Evolutionary conservation across 2,329 filamentous ascomycete species (phyloP).

Genomic region (Verticillium nonalfalfae): DNA sequence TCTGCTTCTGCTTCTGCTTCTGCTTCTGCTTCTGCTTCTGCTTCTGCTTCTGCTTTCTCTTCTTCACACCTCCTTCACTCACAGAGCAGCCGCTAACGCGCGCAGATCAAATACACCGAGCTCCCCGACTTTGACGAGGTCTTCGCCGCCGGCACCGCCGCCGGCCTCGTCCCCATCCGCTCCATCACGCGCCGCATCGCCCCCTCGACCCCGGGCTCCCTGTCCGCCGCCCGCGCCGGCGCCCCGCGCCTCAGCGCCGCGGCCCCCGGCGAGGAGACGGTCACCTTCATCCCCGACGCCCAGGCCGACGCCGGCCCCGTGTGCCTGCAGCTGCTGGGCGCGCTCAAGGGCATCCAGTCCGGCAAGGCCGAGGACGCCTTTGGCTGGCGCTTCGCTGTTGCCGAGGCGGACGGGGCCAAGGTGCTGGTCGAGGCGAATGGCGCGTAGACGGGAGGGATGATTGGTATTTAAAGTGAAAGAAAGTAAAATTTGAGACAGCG

Average conservation of each 20-base stretch:
- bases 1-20: no score
- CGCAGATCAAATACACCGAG: constrained; percentile 57
- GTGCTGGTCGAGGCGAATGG: constrained; percentile 20
- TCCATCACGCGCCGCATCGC: constrained; percentile 68
- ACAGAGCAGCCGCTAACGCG: no score
- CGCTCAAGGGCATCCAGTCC: constrained; percentile 79
- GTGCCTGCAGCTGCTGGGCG: constrained; percentile 64
- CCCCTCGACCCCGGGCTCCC: constrained; percentile 30
- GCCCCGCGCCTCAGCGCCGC: constrained; percentile 30
- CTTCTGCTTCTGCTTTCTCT: no score
- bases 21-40: no score
- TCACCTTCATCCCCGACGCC: constrained; percentile 46
- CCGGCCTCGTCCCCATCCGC: constrained; percentile 83
- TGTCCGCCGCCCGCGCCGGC: constrained; percentile 25
- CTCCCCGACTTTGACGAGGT: constrained; percentile 60
- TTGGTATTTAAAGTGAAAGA: neutral
- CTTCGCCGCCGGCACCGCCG: constrained; percentile 87
- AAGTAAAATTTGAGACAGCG: neutral
- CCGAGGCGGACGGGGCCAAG: constrained; percentile 35
- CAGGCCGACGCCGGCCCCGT: constrained; percentile 67
- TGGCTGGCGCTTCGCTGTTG: constrained; percentile 58
- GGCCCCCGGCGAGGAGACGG: constrained; percentile 37
- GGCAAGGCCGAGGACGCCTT: constrained; percentile 73
- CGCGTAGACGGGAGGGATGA: neutral
- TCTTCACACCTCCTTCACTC: neutral